Evolutionary conservation across 2,329 filamentous ascomycete genomes (phyloP).

Genomic region (Penicillium olsonii): DNA sequence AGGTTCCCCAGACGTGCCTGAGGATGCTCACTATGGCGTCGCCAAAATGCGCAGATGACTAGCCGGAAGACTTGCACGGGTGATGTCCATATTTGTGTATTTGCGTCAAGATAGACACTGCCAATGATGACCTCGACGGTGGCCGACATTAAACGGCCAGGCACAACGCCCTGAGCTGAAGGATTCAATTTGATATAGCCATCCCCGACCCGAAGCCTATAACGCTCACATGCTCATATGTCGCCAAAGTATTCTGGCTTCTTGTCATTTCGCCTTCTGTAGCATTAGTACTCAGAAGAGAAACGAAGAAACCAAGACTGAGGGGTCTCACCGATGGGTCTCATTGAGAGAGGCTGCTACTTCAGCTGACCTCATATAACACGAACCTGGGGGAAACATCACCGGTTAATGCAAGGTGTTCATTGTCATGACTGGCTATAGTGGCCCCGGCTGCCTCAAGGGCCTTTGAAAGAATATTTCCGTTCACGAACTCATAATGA

Average conservation of each 20-base stretch:
- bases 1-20: not conserved
- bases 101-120: not conserved
- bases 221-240: not conserved
- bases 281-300: not conserved
- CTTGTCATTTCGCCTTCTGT: not conserved
- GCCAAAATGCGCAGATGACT: not conserved
- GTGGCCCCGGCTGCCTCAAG: not conserved
- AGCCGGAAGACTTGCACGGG: not conserved
- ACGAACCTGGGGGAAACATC: not conserved
- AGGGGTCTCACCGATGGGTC: not conserved
- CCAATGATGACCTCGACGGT: not conserved
- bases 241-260: not conserved
- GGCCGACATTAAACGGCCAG: not conserved
- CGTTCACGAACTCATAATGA: not conserved
- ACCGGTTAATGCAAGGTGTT: not conserved
- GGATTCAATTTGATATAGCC: not conserved
- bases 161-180: not conserved
- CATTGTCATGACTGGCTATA: not conserved
- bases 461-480: not conserved
- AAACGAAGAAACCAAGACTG: not conserved
- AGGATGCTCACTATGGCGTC: not conserved
- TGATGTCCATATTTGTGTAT: not conserved
- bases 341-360: not conserved
- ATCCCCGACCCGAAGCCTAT: not conserved
- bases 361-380: too few relatives aligned